Evolutionary conservation across 1,139 yeast genomes (phyloP).

Genomic region (Zygosaccharomyces sapae): DNA sequence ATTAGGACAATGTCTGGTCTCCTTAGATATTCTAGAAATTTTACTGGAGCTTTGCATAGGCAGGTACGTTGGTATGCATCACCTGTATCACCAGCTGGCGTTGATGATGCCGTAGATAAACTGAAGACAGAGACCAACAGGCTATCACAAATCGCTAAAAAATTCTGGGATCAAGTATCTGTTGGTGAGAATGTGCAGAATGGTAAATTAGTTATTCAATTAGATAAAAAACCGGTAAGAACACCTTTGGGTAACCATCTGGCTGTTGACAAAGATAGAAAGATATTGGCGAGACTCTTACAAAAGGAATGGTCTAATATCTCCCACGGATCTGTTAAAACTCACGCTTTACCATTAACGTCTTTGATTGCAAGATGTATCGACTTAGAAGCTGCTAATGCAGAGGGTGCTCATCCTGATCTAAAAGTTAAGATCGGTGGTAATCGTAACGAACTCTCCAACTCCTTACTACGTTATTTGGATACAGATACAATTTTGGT

Average conservation of each 20-base stretch:
- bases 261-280: constrained; percentile 56
- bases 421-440: constrained; percentile 56
- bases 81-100: constrained; percentile 28
- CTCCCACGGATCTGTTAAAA: constrained; percentile 66
- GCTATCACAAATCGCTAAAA: constrained; percentile 62
- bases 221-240: constrained; percentile 72
- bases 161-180: constrained; percentile 82
- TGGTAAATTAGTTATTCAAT: constrained; percentile 47
- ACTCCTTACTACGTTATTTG: constrained; percentile 65
- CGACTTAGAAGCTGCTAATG: constrained; percentile 46
- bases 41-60: constrained; percentile 1
- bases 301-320: constrained; percentile 86
- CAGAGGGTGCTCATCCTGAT: constrained; percentile 41
- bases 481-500: constrained; percentile 92
- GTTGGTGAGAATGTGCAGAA: constrained; percentile 38
- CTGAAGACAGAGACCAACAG: constrained; percentile 61
- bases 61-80: constrained; percentile 8
- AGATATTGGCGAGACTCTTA: constrained; percentile 65
- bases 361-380: constrained; percentile 82
- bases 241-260: constrained; percentile 80
- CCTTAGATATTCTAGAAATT: not conserved
- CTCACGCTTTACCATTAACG: constrained; percentile 80
- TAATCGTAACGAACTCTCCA: constrained; percentile 49
- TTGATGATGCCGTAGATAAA: constrained; percentile 47
- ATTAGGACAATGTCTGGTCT: constrained; percentile 6